Conservation (phyloP, 208 protist genomes). For the Tetramitus jugosus region DNA sequence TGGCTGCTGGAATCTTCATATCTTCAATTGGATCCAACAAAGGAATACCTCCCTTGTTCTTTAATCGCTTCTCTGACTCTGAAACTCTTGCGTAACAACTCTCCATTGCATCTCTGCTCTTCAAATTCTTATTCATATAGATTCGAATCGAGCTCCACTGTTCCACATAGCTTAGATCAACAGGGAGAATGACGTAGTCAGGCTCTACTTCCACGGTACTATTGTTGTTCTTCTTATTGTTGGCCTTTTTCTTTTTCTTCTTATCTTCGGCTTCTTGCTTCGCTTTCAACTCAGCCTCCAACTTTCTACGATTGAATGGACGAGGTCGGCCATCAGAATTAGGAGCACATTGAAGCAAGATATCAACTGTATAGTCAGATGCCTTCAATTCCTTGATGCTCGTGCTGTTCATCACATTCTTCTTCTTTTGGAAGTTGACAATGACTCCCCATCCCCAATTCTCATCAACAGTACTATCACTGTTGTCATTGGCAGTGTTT, state of each 20-base stretch:
- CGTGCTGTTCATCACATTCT: neutral
- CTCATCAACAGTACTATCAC: too few species aligned
- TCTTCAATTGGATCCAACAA: conserved; percentile 87
- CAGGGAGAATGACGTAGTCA: neutral
- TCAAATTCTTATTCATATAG: conserved; percentile 46
- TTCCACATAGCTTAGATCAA: conserved; percentile 26
- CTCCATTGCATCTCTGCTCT: conserved; percentile 25
- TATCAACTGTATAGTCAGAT: conserved; percentile 18
- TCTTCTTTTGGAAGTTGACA: conserved; percentile 52
- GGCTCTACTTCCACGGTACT: neutral
- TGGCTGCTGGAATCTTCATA: conserved; percentile 82
- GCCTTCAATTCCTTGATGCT: neutral
- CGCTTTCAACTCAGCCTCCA: too few species aligned
- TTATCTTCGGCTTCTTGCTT: neutral
- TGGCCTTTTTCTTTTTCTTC: neutral
- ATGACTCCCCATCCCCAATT: conserved; percentile 60
- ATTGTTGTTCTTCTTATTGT: neutral
- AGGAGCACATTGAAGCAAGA: neutral
- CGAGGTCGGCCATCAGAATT: neutral
- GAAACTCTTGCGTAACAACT: conserved; percentile 21
- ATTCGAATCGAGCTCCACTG: conserved; percentile 42
- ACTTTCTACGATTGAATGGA: too few species aligned
- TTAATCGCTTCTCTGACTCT: conserved; percentile 66
- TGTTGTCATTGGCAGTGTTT: too few species aligned
- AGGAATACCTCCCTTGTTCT: conserved; percentile 58